Percentiles rank a stretch among this genome's conserved stretches.
Conservation (phyloP, 768 basidiomycete genomes). For the Podaxis sp. region DNA sequence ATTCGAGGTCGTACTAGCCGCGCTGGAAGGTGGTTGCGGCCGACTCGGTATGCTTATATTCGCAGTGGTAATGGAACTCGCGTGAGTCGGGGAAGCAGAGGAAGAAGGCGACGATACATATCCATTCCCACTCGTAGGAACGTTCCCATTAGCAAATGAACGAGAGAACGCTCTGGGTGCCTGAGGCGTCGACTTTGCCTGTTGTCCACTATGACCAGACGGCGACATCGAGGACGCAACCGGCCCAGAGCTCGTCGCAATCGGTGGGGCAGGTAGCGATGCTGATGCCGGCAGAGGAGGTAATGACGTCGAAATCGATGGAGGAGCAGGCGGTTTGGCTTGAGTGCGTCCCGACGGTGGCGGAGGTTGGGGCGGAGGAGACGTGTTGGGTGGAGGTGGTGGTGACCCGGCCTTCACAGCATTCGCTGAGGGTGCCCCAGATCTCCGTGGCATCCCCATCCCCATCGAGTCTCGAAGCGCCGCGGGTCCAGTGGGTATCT, state of each 20-base stretch:
- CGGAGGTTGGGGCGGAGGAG: slow-evolving; percentile 9
- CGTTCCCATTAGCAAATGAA: not conserved
- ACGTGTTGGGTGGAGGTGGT: slow-evolving; percentile 8
- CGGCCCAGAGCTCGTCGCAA: too few species aligned
- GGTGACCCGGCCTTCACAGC: not conserved
- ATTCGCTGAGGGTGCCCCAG: not conserved
- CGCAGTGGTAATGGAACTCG: not conserved
- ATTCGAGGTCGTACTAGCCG: slow-evolving; percentile 1
- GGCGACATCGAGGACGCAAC: not conserved
- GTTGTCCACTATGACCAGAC: not conserved
- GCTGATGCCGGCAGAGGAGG: not conserved
- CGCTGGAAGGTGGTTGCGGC: not conserved
- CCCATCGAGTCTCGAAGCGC: not conserved
- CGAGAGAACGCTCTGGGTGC: not conserved
- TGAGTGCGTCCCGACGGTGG: not conserved
- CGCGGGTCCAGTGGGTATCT: not conserved
- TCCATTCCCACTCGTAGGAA: not conserved
- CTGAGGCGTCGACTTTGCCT: not conserved
- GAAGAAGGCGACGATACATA: slow-evolving; percentile 1
- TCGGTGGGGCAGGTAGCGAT: not conserved
- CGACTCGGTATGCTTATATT: not conserved
- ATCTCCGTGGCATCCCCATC: not conserved
- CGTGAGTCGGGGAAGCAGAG: not conserved
- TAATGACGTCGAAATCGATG: not conserved
- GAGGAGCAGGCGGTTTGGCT: too few species aligned